Percentiles rank a stretch among this genome's conserved stretches.
These are phyloP conservation scores for Phyllachora maydis DNA, from an alignment of 2,329 filamentous ascomycete species.

Conservation along the genomic window DNA sequence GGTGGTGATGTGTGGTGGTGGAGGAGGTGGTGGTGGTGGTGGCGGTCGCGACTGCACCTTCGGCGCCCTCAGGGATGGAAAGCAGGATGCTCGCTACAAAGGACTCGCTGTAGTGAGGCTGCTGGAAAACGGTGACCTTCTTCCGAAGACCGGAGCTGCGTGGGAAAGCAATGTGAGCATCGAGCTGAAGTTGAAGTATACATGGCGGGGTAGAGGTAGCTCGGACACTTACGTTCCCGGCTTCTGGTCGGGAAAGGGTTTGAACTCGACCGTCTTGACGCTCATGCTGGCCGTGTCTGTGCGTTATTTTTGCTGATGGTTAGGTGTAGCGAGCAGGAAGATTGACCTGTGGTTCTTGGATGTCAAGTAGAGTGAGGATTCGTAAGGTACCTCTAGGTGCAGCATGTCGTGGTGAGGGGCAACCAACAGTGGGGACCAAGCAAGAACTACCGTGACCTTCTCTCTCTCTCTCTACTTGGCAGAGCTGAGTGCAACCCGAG, in stretches of 20 bases:
- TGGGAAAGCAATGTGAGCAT: slow-evolving; percentile 1
- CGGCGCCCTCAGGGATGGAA: slow-evolving; percentile 83
- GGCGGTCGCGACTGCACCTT: slow-evolving; percentile 27
- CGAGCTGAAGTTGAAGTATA: background rate
- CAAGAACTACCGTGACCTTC: too few species aligned
- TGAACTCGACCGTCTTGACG: slow-evolving; percentile 58
- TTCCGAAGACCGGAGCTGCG: slow-evolving; percentile 88
- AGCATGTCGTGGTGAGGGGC: too few species aligned
- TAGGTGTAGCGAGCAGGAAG: too few species aligned
- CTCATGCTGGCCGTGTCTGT: too few species aligned
- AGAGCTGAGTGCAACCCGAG: too few species aligned
- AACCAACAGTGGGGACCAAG: too few species aligned
- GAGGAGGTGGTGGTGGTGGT: slow-evolving; percentile 1
- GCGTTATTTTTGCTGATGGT: too few species aligned
- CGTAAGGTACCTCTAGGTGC: too few species aligned
- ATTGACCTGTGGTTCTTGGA: too few species aligned
- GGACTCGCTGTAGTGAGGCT: slow-evolving; percentile 86
- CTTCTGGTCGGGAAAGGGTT: slow-evolving; percentile 90
- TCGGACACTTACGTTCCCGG: slow-evolving; percentile 73
- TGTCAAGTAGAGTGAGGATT: too few species aligned
- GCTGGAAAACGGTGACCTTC: slow-evolving; percentile 95
- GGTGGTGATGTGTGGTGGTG: too few species aligned
- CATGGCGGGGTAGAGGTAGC: slow-evolving; percentile 13
- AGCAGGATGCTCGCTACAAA: slow-evolving; percentile 89
- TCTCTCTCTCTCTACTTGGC: too few species aligned